Conservation (phyloP, 176 grass and related monocot genomes). For the Triticum timopheevii region DNA sequence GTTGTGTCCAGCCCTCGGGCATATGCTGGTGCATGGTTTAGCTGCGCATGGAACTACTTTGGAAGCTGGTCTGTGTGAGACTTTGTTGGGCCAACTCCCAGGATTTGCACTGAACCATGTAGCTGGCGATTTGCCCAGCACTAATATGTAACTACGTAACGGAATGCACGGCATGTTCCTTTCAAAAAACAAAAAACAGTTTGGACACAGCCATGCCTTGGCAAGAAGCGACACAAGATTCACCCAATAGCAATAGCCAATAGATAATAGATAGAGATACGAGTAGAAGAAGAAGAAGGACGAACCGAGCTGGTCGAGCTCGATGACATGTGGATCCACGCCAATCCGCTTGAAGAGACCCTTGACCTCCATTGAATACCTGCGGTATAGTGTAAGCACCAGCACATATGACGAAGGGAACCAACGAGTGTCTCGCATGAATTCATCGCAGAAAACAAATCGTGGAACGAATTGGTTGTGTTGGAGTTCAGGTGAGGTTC, state of each 20-base stretch:
- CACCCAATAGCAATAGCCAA: not conserved
- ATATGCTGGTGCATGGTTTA: too few species aligned
- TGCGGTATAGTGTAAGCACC: constrained; percentile 14
- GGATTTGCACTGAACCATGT: too few species aligned
- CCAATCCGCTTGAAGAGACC: constrained; percentile 84
- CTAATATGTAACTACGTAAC: too few species aligned
- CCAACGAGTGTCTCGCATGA: not conserved
- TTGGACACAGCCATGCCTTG: not conserved
- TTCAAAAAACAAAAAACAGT: not conserved
- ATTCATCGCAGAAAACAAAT: not conserved
- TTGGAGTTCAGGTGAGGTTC: not conserved
- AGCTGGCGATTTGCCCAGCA: too few species aligned
- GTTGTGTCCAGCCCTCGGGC: too few species aligned
- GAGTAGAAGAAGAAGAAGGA: not conserved
- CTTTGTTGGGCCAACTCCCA: too few species aligned
- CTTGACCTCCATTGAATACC: constrained; percentile 92
- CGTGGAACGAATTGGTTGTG: not conserved
- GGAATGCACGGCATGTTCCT: not conserved
- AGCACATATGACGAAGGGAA: not conserved
- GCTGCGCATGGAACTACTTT: too few species aligned
- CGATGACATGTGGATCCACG: constrained; percentile 65
- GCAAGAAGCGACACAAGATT: not conserved
- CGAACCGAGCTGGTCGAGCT: constrained; percentile 85
- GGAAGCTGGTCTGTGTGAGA: too few species aligned
- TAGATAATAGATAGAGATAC: not conserved